Evolutionary conservation across 257 asterid genomes (phyloP), one percentile per base, ranked within the genome.

Genomic region (Solanum rostratum): DNA sequence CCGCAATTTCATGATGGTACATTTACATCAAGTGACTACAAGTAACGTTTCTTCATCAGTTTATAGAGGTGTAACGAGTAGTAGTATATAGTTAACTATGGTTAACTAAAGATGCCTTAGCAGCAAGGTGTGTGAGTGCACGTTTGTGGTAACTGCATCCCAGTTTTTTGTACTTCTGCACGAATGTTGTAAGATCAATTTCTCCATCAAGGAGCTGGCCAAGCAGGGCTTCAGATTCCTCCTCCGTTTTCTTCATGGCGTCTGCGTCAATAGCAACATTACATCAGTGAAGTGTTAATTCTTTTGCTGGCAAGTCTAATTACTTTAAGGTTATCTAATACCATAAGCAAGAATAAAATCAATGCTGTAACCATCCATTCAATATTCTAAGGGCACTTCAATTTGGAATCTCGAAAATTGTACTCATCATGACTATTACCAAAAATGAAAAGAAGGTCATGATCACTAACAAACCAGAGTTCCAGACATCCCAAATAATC

Each of bases 61-160:
- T 30, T 66, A 30, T 6, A 30, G 74, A 30, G 19, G 45, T 29
- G 74, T 66, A 16, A 39, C 10, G 79, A 5, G 19, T n/a, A n/a
- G n/a, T 37, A 70, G 16, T n/a, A 5, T 41, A 3, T 5, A 70
- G 9, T 0, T 22, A 73, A 13, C 39, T 24, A 74, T 24, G 60
- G 22, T 13, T 46, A 39, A 50, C 85, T 53, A 90, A 63, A 73
- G 96, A 87, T 79, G 98, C 92, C 91, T 90, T 97, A 68, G 96
- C 98, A 53, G 98, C 96, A 89, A 95, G 96, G 85, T 92, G 98
- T 43, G 95, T 93, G 33, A 97, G 95, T 24, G 99, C 91, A 0
- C 95, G 94, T 78, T 86, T 95, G 74, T 97, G 99, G 87, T 90
- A 94, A 3, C 92, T 87, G 68, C 84, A 33, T 10, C 97, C 94